A percentile compares a stretch with the other conserved stretches of the same genome.
Evolutionary conservation across 2,329 filamentous ascomycete species (phyloP).

Genomic region (Fusarium robinianum): DNA sequence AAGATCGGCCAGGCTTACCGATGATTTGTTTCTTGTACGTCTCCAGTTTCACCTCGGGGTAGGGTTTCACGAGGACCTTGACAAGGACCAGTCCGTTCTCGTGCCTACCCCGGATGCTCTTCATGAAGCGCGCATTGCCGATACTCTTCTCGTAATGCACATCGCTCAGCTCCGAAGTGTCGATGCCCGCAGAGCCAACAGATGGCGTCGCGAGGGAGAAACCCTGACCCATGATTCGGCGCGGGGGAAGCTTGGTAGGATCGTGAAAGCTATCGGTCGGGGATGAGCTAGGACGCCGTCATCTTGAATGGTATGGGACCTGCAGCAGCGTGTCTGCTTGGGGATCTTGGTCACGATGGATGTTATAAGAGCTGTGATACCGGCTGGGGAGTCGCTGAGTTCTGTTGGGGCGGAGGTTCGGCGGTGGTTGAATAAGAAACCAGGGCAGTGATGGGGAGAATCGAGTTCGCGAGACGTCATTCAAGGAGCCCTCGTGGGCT

Average conservation of each 20-base stretch:
- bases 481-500: too few species aligned
- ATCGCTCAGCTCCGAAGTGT: slow-evolving; percentile 89
- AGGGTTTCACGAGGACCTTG: slow-evolving; percentile 94
- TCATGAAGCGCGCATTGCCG: slow-evolving; percentile 93
- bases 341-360: not conserved
- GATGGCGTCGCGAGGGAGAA: slow-evolving; percentile 93
- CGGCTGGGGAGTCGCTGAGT: too few species aligned
- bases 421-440: not conserved
- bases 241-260: slow-evolving; percentile 19
- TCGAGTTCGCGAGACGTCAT: slow-evolving; percentile 28
- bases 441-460: slow-evolving; percentile 6
- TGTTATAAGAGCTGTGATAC: not conserved
- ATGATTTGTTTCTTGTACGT: slow-evolving; percentile 77
- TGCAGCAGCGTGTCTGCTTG: not conserved
- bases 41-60: slow-evolving; percentile 77
- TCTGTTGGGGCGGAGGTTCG: too few species aligned
- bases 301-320: slow-evolving; percentile 27
- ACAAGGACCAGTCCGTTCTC: slow-evolving; percentile 90
- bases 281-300: slow-evolving; percentile 27
- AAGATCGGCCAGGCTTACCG: slow-evolving; percentile 54
- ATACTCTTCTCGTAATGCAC: slow-evolving; percentile 90
- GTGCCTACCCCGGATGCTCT: slow-evolving; percentile 88
- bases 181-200: slow-evolving; percentile 89
- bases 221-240: slow-evolving; percentile 81
- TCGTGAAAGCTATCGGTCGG: slow-evolving; percentile 34